Evolutionary conservation across 2,329 filamentous ascomycete genomes (phyloP), one percentile per base, ranked within the genome.

Genomic region (Botrytis paeoniae): DNA sequence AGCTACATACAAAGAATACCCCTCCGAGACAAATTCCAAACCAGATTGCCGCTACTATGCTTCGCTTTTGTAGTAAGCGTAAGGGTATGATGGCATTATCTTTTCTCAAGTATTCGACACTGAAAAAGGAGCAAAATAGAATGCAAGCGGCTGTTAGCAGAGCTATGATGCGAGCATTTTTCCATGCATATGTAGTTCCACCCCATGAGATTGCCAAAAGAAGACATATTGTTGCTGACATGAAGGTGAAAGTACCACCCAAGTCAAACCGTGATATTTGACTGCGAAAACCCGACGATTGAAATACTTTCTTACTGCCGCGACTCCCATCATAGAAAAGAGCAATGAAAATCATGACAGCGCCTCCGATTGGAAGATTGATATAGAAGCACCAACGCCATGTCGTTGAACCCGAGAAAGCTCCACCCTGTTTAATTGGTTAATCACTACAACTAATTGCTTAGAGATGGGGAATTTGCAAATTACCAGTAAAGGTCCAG

Each of bases 171-270:
- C 43, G 64, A 65, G 73, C 64, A 22, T 72, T 48, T n/a, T 57
- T 63, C 76, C 76, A 77, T 22, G 72, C 29, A 69, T 77, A 71
- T 0, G 80, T 81, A 9, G 79, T 76, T 18, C 85, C 85, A 71
- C 83, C 85, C 76, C 76, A 78, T 61, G 83, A 73, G 9, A 77
- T 54, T 4, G 73, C 75, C 35, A 77, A 63, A 12, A 73, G 83
- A 3, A 85, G 77, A 68, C 80, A 83, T 18, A 75, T 48, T 2
- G 59, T 61, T 39, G 59, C 59, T 61, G 59, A 39, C 4, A n/a
- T 61, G 59, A 61, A 61, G 20, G 32, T 39, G 35, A 61, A n/a
- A 39, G 35, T n/a, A 61, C 35, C 59, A 39, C 32, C 59, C 32
- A 61, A 61, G 35, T 61, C 35, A 4, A 61, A n/a, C 2, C 32